A percentile compares a stretch with the other conserved stretches of the same genome.
Conservation (phyloP, 176 grass and related monocot species). For the Raddia distichophylla region DNA sequence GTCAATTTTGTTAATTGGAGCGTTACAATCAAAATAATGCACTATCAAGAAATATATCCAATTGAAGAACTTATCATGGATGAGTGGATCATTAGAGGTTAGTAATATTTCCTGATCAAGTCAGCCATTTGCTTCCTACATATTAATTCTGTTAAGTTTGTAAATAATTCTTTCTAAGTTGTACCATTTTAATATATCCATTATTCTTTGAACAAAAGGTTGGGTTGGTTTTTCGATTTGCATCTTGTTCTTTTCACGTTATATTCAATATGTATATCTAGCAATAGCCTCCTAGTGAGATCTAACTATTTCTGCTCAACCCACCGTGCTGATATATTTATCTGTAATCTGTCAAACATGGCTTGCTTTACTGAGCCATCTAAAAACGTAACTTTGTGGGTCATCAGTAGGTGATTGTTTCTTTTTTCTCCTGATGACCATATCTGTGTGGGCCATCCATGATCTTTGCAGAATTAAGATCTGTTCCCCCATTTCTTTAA, state of each 20-base stretch:
- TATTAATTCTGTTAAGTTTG: neutral
- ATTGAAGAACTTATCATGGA: neutral
- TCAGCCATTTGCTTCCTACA: neutral
- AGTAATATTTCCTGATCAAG: neutral
- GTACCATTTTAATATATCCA: neutral
- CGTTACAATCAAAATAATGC: neutral
- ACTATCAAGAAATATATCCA: neutral
- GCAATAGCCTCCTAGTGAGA: neutral
- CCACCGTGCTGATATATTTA: neutral
- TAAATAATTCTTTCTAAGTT: neutral
- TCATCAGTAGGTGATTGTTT: neutral
- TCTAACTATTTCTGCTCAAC: neutral
- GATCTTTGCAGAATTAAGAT: conserved; percentile 29
- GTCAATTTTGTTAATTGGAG: neutral
- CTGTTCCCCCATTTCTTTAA: neutral
- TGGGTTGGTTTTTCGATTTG: neutral
- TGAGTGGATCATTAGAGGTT: neutral
- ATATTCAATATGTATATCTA: neutral
- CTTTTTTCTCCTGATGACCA: neutral
- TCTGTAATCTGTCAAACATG: neutral
- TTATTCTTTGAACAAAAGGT: neutral
- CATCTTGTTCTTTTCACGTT: neutral
- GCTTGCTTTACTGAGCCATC: neutral
- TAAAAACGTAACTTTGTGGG: neutral
- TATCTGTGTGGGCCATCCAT: conserved; percentile 34